Evolutionary conservation across 1,139 yeast genomes (phyloP).

Genomic region (Magnusiomyces tetraspermus): DNA sequence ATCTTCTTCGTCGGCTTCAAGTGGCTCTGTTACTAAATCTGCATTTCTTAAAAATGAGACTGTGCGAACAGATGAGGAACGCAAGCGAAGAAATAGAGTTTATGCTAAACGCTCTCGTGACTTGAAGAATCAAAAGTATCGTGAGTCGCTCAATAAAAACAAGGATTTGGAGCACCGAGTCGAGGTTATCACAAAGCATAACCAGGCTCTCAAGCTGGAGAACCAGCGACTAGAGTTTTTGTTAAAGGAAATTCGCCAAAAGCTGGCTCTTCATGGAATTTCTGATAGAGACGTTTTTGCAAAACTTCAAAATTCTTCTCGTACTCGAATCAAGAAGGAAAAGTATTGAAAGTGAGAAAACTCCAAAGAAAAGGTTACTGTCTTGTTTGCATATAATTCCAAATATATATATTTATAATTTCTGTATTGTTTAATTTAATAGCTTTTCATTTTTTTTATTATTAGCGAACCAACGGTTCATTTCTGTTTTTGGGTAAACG

Average conservation of each 20-base stretch:
- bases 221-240: slow-evolving; percentile 6
- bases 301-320: background rate
- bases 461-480: too few relatives aligned
- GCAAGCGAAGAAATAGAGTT: slow-evolving; percentile 13
- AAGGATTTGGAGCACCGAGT: slow-evolving; percentile 6
- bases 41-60: background rate
- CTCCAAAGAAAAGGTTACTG: background rate
- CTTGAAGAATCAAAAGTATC: slow-evolving; percentile 12
- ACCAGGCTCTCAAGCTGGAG: slow-evolving; percentile 6
- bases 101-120: slow-evolving; percentile 15
- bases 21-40: background rate
- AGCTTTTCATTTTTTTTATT: too few relatives aligned
- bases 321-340: background rate
- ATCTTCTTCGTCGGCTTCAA: background rate
- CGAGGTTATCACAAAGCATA: slow-evolving; percentile 1
- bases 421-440: too few relatives aligned
- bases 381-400: background rate
- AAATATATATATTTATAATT: background rate
- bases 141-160: slow-evolving; percentile 8
- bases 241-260: slow-evolving; percentile 6
- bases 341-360: background rate
- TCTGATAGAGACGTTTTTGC: background rate
- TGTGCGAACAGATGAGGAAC: slow-evolving; percentile 9
- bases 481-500: too few relatives aligned
- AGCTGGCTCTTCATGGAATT: background rate